Evolutionary conservation across 495 filamentous ascomycete species (phyloP).

Genomic region (Podospora pseudopauciseta): DNA sequence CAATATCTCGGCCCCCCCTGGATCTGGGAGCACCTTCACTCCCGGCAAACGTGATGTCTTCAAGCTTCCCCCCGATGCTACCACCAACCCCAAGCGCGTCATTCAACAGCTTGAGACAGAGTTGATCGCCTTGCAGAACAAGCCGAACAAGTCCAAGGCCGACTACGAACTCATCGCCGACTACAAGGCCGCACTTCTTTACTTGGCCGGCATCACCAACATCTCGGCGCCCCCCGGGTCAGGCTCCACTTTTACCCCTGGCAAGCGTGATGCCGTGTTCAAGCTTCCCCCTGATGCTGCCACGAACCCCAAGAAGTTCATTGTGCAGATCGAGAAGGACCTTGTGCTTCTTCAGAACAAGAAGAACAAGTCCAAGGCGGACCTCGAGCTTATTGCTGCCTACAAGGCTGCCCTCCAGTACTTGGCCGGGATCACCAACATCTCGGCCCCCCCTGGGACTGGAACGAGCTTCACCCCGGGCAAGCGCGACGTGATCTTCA

Average conservation of each 20-base stretch:
- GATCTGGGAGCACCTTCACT: conserved; percentile 20
- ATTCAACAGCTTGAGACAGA: conserved; percentile 26
- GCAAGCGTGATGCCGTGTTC: conserved; percentile 22
- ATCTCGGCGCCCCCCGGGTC: conserved; percentile 30
- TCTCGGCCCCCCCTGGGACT: conserved; percentile 28
- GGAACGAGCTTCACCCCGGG: conserved; percentile 29
- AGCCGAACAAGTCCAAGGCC: conserved; percentile 26
- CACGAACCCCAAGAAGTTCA: conserved; percentile 27
- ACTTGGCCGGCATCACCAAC: conserved; percentile 25
- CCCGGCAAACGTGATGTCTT: conserved; percentile 27
- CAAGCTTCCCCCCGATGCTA: conserved; percentile 22
- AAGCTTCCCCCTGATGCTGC: conserved; percentile 21
- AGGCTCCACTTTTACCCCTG: conserved; percentile 27
- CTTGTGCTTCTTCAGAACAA: conserved; percentile 31
- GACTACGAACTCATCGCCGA: conserved; percentile 25
- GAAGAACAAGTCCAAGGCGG: conserved; percentile 26
- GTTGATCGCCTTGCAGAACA: conserved; percentile 25
- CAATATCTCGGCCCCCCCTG: conserved; percentile 27
- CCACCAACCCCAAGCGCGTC: conserved; percentile 25
- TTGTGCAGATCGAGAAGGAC: conserved; percentile 25
- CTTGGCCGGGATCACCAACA: conserved; percentile 25
- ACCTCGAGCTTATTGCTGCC: conserved; percentile 24
- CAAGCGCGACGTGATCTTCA: conserved; percentile 18
- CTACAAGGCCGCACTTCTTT: conserved; percentile 26
- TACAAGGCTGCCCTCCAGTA: conserved; percentile 26